Percentiles rank a stretch among this genome's conserved stretches.
Evolutionary conservation across 495 filamentous ascomycete species (phyloP).

Genomic region (Talaromyces proteolyticus): DNA sequence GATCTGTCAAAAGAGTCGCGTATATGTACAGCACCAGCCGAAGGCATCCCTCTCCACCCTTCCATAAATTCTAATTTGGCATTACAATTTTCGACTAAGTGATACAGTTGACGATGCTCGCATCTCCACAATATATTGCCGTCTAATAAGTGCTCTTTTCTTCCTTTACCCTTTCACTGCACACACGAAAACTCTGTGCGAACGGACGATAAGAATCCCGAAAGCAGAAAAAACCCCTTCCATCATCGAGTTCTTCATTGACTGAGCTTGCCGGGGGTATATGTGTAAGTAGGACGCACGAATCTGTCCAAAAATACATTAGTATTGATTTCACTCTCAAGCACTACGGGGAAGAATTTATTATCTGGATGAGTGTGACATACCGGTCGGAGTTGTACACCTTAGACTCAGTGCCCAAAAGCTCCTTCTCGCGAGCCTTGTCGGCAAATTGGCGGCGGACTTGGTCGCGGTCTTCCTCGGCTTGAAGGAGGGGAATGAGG

Average conservation of each 20-base stretch:
- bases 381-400: slow-evolving; percentile 88
- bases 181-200: too few relatives aligned
- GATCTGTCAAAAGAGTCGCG: background rate
- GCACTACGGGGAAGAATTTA: background rate
- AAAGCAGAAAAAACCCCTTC: too few relatives aligned
- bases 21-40: background rate
- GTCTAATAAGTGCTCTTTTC: too few relatives aligned
- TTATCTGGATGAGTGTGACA: slow-evolving; percentile 22
- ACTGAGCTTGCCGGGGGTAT: slow-evolving; percentile 34
- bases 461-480: slow-evolving; percentile 92
- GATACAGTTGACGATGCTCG: background rate
- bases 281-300: slow-evolving; percentile 40
- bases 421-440: slow-evolving; percentile 80
- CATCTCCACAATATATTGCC: background rate
- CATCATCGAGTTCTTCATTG: slow-evolving; percentile 27
- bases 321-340: slow-evolving; percentile 3
- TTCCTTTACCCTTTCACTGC: too few relatives aligned
- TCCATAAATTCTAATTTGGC: background rate
- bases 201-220: too few relatives aligned
- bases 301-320: slow-evolving; percentile 23
- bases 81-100: background rate
- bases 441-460: slow-evolving; percentile 81
- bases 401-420: slow-evolving; percentile 71
- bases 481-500: slow-evolving; percentile 85
- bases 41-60: background rate